Evolutionary conservation across 2,329 filamentous ascomycete species (phyloP), one percentile per base, ranked within the genome.

Genomic region (Arthrinium puccinioides): DNA sequence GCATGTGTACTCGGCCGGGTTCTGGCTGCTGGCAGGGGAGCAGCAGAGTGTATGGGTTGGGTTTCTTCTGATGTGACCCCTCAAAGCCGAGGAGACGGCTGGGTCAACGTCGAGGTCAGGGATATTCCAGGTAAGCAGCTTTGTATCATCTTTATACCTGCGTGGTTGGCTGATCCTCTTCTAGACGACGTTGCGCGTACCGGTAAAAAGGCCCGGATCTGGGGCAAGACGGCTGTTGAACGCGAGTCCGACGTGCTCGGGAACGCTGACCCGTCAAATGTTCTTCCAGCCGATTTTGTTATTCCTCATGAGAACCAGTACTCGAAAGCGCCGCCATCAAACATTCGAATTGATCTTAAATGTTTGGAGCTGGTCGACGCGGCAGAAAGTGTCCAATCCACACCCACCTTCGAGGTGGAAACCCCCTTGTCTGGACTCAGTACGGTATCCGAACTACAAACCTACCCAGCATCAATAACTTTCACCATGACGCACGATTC

Each of bases 11-110:
- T 83, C 9, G 79, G 79, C 4, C 72, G 77, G 20, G 76, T 84
- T 4, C 60, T 84, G 23, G 78, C 78, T 21, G 78, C 77, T 20
- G 73, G 75, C 7, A 70, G 70, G 37, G 77, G 76, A 3, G 72
- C 77, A 13, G 70, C 70, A 0, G 79, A 83, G 51, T 79, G 79
- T 51, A 77, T 83, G 75, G 79, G 79, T 36, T 82, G 79, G 79
- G 66, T 84, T 37, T 80, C 76, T 9, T 79, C 72, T 21, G 72
- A 78, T 37, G 65, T 82, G 14, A 50, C 69, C 2, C 78, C 78
- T 0, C 53, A 63, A 10, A 70, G 67, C 0, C 48, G 71, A 13
- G 59, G 57, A 6, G 70, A 78, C 32, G 74, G 76, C 9, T 81
- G 77, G 74, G 56, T 79, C 14, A 71, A 76, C 39, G 67, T 82